These are phyloP conservation scores for Fusarium nisikadoi DNA, from an alignment of 2,329 filamentous ascomycete genomes.

Conservation along the genomic window DNA sequence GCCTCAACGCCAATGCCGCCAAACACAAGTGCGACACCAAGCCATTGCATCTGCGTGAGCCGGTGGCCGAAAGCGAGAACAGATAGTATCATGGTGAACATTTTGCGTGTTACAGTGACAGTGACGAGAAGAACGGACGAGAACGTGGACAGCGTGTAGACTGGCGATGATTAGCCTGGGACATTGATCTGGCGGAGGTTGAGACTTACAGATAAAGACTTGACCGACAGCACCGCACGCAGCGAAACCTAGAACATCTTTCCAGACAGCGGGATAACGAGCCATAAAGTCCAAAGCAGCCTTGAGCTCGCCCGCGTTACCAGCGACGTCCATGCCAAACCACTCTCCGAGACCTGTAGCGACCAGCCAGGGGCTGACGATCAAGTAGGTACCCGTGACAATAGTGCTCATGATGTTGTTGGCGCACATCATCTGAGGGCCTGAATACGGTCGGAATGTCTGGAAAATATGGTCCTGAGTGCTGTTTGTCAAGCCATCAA, in stretches of 20 bases:
- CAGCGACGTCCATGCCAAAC: constrained; percentile 72
- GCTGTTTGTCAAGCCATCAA: constrained; percentile 95
- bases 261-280: constrained; percentile 82
- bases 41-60: constrained; percentile 89
- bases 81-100: constrained; percentile 98
- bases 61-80: constrained; percentile 94
- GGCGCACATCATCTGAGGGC: constrained; percentile 99
- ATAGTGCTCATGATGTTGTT: constrained; percentile 89
- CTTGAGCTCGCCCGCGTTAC: constrained; percentile 77
- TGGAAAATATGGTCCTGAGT: constrained; percentile 95
- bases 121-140: constrained; percentile 92
- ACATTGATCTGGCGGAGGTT: background rate
- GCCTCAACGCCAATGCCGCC: constrained; percentile 94
- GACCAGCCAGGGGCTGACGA: constrained; percentile 83
- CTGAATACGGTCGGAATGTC: constrained; percentile 81
- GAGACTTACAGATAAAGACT: constrained; percentile 84
- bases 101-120: constrained; percentile 96
- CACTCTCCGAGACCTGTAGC: constrained; percentile 71
- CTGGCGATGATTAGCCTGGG: constrained; percentile 51
- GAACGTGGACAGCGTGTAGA: constrained; percentile 93
- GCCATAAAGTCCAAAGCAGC: constrained; percentile 85
- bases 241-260: constrained; percentile 90
- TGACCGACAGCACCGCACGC: constrained; percentile 92
- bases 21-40: constrained; percentile 92
- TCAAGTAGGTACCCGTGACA: constrained; percentile 80